A percentile compares a stretch with the other conserved stretches of the same genome.
These are phyloP conservation scores for Fraxinus angustifolia DNA, from an alignment of 305 asterid genomes.

Conservation along the genomic window DNA sequence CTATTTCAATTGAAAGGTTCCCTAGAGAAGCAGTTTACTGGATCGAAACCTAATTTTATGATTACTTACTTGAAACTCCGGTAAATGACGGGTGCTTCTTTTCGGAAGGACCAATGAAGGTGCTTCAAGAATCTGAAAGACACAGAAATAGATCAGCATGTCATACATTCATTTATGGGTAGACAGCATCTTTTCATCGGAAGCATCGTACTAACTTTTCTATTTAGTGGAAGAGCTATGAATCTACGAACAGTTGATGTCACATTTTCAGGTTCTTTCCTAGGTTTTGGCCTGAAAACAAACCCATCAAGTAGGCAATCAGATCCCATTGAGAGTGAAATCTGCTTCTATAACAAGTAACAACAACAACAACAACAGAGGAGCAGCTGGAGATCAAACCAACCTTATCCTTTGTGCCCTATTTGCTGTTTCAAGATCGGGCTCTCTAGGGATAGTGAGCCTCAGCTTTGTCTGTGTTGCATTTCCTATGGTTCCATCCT, in stretches of 20 bases:
- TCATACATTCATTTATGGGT: conserved; percentile 18
- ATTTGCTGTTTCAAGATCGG: conserved; percentile 69
- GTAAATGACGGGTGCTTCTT: conserved; percentile 45
- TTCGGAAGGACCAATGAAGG: conserved; percentile 64
- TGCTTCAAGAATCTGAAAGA: conserved; percentile 70
- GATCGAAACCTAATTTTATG: not conserved
- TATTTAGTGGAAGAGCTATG: conserved; percentile 86
- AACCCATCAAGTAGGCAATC: conserved; percentile 21
- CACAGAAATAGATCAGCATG: conserved; percentile 18
- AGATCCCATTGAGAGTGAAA: conserved; percentile 2
- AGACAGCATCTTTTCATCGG: conserved; percentile 2
- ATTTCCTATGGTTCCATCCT: conserved; percentile 53
- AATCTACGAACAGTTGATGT: conserved; percentile 54
- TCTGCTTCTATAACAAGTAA: not conserved
- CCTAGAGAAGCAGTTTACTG: not conserved
- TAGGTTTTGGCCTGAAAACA: conserved; percentile 56
- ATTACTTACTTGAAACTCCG: conserved; percentile 48
- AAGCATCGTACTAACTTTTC: conserved; percentile 52
- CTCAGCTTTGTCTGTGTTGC: conserved; percentile 38
- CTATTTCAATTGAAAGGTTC: not conserved
- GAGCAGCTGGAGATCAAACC: conserved; percentile 16
- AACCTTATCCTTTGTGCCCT: conserved; percentile 76
- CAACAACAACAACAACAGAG: conserved; percentile 5
- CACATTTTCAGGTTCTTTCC: conserved; percentile 44
- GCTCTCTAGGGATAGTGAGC: conserved; percentile 77